Percentiles rank a stretch among this genome's conserved stretches.
Conservation (phyloP, 306 rosid genomes). For the Fragaria nilgerrensis region DNA sequence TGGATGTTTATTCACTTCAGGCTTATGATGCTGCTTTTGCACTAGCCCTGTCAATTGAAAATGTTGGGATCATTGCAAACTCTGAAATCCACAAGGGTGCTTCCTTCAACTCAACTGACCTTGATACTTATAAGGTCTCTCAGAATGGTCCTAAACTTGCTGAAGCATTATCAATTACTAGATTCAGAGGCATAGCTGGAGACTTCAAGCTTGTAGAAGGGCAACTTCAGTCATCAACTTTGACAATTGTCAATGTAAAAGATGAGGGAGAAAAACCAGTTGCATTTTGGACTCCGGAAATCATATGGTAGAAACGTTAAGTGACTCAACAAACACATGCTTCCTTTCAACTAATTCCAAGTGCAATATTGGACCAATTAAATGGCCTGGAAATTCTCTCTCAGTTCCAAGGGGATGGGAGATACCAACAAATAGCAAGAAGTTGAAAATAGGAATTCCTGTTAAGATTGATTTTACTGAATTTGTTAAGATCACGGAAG, state of each 20-base stretch:
- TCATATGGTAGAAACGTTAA: conserved; percentile 2
- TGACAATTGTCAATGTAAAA: conserved; percentile 39
- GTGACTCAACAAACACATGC: not conserved
- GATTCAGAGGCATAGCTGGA: conserved; percentile 45
- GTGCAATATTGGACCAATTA: conserved; percentile 18
- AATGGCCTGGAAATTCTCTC: conserved; percentile 43
- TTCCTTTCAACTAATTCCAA: not conserved
- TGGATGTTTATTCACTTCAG: conserved; percentile 38
- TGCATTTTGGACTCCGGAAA: conserved; percentile 26
- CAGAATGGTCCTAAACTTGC: conserved; percentile 20
- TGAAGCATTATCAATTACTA: conserved; percentile 17
- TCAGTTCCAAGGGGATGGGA: conserved; percentile 42
- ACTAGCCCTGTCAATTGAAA: conserved; percentile 49
- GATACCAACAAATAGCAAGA: conserved; percentile 20
- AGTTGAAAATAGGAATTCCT: conserved; percentile 41
- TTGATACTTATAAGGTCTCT: conserved; percentile 17
- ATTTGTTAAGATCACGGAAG: conserved; percentile 16
- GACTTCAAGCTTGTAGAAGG: conserved; percentile 36
- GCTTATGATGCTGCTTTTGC: conserved; percentile 61
- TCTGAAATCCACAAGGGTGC: too few relatives aligned
- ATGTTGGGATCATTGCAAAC: not conserved
- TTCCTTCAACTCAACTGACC: not conserved
- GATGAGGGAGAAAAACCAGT: conserved; percentile 18
- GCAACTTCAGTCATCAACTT: conserved; percentile 28
- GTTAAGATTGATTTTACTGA: conserved; percentile 21